phyloP scores from a whole-genome alignment of 73 alveolate genomes.

The Paramecium pentaurelia region DNA sequence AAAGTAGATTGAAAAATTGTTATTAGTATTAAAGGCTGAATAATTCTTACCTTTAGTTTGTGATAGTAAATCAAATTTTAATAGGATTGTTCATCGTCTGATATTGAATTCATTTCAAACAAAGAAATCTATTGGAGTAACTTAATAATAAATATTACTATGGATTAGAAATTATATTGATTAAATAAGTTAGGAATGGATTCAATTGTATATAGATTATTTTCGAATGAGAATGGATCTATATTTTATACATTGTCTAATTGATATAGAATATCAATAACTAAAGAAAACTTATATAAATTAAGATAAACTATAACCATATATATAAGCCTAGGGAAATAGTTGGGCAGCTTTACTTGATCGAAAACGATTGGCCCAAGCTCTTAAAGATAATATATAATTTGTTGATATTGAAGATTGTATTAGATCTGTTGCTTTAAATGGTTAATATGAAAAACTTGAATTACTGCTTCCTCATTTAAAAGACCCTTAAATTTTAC shows the following conservation, averaged over 20 bases:
- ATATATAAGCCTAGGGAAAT: not conserved
- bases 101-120: not conserved
- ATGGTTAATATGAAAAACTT: not conserved
- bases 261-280: not conserved
- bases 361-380: not conserved
- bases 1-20: not conserved
- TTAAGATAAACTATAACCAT: not conserved
- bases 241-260: not conserved
- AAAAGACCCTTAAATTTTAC: not conserved
- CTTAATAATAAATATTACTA: not conserved
- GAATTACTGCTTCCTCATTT: not conserved
- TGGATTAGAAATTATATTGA: not conserved
- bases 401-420: not conserved
- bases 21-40: not conserved
- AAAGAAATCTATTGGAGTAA: not conserved
- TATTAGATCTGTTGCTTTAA: not conserved
- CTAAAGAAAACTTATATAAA: not conserved
- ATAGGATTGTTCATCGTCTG: not conserved
- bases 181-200: not conserved
- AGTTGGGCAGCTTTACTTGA: not conserved
- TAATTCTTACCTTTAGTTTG: not conserved
- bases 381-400: not conserved
- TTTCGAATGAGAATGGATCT: not conserved
- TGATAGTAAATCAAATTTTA: not conserved
- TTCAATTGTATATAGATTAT: not conserved